Conservation (phyloP, 2,329 filamentous ascomycete species). For the Cladosporium cucumerinum region DNA sequence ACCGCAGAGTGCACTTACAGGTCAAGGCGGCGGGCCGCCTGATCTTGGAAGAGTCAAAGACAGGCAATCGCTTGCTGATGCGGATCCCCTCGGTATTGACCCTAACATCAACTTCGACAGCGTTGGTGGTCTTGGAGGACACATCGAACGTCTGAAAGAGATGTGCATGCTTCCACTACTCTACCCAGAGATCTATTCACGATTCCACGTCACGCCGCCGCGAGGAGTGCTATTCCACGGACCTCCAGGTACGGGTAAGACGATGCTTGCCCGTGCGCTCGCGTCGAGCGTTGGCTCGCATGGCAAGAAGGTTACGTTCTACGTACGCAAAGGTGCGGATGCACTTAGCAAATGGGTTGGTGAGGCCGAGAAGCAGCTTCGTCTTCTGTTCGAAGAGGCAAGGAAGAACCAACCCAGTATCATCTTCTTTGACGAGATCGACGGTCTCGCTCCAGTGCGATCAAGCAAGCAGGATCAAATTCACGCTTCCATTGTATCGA, state of each 20-base stretch:
- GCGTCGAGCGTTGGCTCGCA: conserved; percentile 81
- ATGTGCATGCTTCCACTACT: conserved; percentile 94
- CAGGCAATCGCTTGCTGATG: conserved; percentile 85
- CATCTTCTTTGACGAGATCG: conserved; percentile 99
- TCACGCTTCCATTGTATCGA: conserved; percentile 95
- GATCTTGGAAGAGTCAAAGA: conserved; percentile 90
- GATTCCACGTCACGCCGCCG: conserved; percentile 89
- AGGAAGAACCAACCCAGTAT: conserved; percentile 95
- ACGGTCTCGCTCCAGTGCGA: conserved; percentile 89
- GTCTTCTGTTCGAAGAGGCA: conserved; percentile 91
- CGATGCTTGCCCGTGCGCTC: conserved; percentile 86
- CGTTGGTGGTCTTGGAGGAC: conserved; percentile 85
- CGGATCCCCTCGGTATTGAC: conserved; percentile 90
- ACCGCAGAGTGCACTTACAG: conserved; percentile 55
- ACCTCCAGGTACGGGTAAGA: conserved; percentile 96
- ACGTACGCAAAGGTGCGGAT: conserved; percentile 98
- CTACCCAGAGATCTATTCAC: conserved; percentile 89
- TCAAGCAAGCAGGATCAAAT: conserved; percentile 99
- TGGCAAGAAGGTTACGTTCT: conserved; percentile 94
- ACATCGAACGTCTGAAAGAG: conserved; percentile 96
- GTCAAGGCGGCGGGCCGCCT: conserved; percentile 62
- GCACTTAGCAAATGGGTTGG: conserved; percentile 98
- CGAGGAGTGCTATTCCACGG: conserved; percentile 95
- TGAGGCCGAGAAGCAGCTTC: conserved; percentile 91
- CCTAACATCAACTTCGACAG: conserved; percentile 89